Base-by-base conservation (phyloP, 2,329 filamentous ascomycete species). In the Leptographium lundbergii region DNA sequence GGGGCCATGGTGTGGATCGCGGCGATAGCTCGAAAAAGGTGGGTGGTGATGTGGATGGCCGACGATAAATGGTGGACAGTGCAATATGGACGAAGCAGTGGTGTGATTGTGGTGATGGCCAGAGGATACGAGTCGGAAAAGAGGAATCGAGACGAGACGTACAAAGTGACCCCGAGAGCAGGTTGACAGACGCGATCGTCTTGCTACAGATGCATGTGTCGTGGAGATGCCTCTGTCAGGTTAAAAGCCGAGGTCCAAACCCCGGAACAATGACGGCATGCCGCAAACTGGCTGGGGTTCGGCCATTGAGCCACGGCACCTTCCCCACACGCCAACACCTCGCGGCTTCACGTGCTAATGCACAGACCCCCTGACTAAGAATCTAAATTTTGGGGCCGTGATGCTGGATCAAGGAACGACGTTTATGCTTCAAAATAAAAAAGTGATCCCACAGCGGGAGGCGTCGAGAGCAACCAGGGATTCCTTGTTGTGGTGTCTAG, bases 1-100 rank as follows among this genome's bases (percentile, higher is more conserved):
- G 63, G 61, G 29, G 63, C 63, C 63, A 64, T 61, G 57, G 36
- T 39, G 36, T 14, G 36, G 14, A 50, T 24, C 24, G n/a, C 22
- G 25, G 47, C 9, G 22, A 24, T 9, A 48, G n/a, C 19, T 22
- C 45, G 48, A 51, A 6, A 27, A 22, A 27, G 25, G 48, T 27
- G 22, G 25, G 17, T 11, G n/a, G 24, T 36, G 34, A 13, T 36
- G 34, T 14, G 9, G 34, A 36, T 14, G 34, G 34, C 10, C 4
- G 34, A 36, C 10, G 10, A 36, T 13, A 9, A 9, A 36, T 29
- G 34, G 10, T 36, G 34, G n/a, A n/a, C n/a, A n/a, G n/a, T n/a
- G n/a, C n/a, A n/a, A n/a, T n/a, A n/a, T n/a, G n/a, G n/a, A n/a
- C n/a, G n/a, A n/a, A n/a, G 7, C 27, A 29, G 27, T 7, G 27